A percentile compares a stretch with the other conserved stretches of the same genome.
These are phyloP conservation scores for Ceratobasidium papillatum DNA, from an alignment of 1,284 basidiomycete genomes.

Conservation along the genomic window DNA sequence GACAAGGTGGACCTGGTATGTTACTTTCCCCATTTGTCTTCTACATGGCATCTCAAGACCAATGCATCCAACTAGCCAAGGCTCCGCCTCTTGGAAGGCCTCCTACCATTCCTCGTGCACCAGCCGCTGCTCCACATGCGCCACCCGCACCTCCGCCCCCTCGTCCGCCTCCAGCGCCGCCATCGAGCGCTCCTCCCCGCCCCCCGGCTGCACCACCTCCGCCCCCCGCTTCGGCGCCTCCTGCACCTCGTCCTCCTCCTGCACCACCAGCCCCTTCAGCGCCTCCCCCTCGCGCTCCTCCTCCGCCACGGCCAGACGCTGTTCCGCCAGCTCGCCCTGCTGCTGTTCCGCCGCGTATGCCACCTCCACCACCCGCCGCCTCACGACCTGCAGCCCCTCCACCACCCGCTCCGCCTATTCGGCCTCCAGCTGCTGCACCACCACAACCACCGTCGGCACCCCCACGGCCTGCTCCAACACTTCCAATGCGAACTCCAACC, in stretches of 20 bases:
- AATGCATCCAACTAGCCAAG: slow-evolving; percentile 59
- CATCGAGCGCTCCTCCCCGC: slow-evolving; percentile 42
- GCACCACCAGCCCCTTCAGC: slow-evolving; percentile 48
- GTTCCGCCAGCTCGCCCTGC: slow-evolving; percentile 72
- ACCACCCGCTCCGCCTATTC: slow-evolving; percentile 45
- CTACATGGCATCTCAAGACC: slow-evolving; percentile 21
- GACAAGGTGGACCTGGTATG: slow-evolving; percentile 65
- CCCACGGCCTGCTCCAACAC: slow-evolving; percentile 51
- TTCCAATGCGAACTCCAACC: slow-evolving; percentile 46
- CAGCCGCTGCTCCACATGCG: slow-evolving; percentile 46
- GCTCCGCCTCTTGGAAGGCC: slow-evolving; percentile 69
- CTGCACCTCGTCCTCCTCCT: slow-evolving; percentile 50
- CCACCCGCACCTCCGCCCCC: slow-evolving; percentile 41
- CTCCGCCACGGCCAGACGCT: slow-evolving; percentile 60
- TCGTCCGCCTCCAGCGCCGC: slow-evolving; percentile 33
- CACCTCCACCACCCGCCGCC: slow-evolving; percentile 48
- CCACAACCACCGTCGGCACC: slow-evolving; percentile 45
- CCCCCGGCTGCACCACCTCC: slow-evolving; percentile 45
- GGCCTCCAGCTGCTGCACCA: slow-evolving; percentile 35
- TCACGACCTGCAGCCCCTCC: slow-evolving; percentile 48
- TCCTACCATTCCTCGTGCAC: slow-evolving; percentile 69
- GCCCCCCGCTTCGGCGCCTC: slow-evolving; percentile 52
- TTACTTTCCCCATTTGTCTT: slow-evolving; percentile 44
- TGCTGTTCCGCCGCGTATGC: slow-evolving; percentile 63
- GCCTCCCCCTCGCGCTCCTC: slow-evolving; percentile 45